Evolutionary conservation across 176 grass and related monocot species (phyloP).

Genomic region (Tuctoria greenei): DNA sequence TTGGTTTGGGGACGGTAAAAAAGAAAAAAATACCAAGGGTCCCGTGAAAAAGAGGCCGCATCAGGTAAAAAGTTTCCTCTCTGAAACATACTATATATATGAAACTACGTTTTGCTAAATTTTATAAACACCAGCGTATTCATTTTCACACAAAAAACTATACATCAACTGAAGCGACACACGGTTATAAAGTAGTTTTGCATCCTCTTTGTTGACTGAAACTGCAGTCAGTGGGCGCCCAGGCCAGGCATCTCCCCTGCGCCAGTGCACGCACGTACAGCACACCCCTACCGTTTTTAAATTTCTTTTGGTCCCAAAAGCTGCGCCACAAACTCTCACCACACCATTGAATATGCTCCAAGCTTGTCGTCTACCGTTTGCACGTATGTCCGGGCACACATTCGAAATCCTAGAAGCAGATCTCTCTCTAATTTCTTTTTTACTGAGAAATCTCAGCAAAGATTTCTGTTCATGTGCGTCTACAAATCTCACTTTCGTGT

Average conservation of each 20-base stretch:
- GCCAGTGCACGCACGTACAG: too few species aligned
- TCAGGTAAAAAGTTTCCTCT: too few species aligned
- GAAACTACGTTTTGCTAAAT: too few species aligned
- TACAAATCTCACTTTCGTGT: conserved; percentile 35
- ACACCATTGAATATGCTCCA: neutral
- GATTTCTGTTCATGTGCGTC: neutral
- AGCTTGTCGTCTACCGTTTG: conserved; percentile 15
- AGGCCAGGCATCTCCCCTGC: neutral
- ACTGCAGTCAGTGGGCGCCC: neutral
- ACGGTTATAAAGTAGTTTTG: neutral
- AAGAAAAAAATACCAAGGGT: too few species aligned
- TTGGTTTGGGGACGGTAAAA: too few species aligned
- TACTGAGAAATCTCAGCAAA: too few species aligned
- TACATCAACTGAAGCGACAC: neutral
- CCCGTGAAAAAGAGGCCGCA: too few species aligned
- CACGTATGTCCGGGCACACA: neutral
- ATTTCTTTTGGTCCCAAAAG: neutral
- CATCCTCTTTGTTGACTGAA: neutral
- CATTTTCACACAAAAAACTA: neutral
- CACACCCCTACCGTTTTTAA: neutral
- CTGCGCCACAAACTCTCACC: conserved; percentile 3
- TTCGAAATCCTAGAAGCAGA: neutral
- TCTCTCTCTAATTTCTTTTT: too few species aligned
- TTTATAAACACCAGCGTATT: too few species aligned
- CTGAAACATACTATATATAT: too few species aligned